A percentile compares a stretch with the other conserved stretches of the same genome.
These are phyloP conservation scores for Tetradesmus lagerheimii DNA, from an alignment of 139 green algal species.

Conservation along the genomic window DNA sequence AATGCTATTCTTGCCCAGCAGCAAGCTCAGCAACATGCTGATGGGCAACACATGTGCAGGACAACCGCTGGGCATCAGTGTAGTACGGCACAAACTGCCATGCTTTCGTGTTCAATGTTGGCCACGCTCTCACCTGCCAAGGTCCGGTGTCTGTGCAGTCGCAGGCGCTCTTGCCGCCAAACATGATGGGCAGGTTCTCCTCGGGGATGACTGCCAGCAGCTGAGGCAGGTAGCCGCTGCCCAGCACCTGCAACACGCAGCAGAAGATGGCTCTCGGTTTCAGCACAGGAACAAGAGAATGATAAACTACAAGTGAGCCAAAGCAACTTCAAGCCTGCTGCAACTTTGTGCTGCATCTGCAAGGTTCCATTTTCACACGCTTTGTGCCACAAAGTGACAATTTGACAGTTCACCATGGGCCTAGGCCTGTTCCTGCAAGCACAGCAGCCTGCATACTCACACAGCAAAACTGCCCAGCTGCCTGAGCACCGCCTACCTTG, in stretches of 20 bases:
- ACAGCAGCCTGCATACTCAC: not conserved
- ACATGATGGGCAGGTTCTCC: constrained; percentile 31
- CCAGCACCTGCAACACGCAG: not conserved
- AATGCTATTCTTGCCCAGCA: too few species aligned
- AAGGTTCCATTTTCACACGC: too few species aligned
- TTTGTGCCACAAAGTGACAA: too few species aligned
- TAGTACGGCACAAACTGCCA: not conserved
- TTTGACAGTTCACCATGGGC: too few species aligned
- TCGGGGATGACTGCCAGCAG: constrained; percentile 35
- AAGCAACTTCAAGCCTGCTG: too few species aligned
- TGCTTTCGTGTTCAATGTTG: not conserved
- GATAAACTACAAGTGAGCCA: not conserved
- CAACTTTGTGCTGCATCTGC: too few species aligned
- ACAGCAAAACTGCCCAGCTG: not conserved
- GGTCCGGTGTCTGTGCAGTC: constrained; percentile 18
- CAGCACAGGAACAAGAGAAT: too few species aligned
- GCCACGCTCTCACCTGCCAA: constrained; percentile 1
- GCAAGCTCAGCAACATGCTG: too few species aligned
- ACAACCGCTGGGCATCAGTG: too few species aligned
- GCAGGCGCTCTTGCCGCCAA: constrained; percentile 43
- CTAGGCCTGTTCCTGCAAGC: not conserved
- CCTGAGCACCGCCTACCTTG: constrained; percentile 32
- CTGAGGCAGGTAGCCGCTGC: constrained; percentile 33
- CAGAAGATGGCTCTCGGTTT: too few species aligned
- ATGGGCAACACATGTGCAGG: too few species aligned